Percentiles rank a stretch among this genome's conserved stretches.
Conservation (phyloP, 306 rosid genomes). For the Acacia crassicarpa region DNA sequence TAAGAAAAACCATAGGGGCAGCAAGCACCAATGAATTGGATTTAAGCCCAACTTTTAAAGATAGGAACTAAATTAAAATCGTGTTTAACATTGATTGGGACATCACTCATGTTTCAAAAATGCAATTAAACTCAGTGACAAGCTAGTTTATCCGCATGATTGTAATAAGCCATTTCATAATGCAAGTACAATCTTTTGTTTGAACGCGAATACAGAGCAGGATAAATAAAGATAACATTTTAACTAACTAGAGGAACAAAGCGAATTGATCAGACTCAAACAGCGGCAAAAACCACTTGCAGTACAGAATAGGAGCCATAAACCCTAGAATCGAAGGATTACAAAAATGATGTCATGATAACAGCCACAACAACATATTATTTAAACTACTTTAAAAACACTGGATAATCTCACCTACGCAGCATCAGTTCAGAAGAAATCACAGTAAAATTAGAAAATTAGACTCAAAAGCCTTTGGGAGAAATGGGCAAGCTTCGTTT, state of each 20-base stretch:
- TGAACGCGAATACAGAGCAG: not conserved
- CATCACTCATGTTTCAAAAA: not conserved
- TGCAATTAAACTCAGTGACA: not conserved
- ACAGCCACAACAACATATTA: not conserved
- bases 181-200: not conserved
- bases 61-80: not conserved
- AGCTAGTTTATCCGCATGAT: not conserved
- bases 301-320: not conserved
- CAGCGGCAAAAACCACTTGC: not conserved
- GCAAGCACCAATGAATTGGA: not conserved
- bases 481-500: not conserved
- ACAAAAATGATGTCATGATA: not conserved
- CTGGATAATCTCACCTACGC: not conserved
- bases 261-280: not conserved
- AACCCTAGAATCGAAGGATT: not conserved
- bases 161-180: not conserved
- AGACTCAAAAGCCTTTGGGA: not conserved
- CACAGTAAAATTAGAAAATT: not conserved
- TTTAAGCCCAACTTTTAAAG: not conserved
- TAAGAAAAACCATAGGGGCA: not conserved
- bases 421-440: too few species aligned
- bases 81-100: not conserved
- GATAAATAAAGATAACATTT: not conserved
- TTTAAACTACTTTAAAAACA: not conserved
- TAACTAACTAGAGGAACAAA: not conserved